A percentile compares a stretch with the other conserved stretches of the same genome.
phyloP scores from a whole-genome alignment of 2,329 filamentous ascomycete genomes.

The Ramularia endophylla region DNA sequence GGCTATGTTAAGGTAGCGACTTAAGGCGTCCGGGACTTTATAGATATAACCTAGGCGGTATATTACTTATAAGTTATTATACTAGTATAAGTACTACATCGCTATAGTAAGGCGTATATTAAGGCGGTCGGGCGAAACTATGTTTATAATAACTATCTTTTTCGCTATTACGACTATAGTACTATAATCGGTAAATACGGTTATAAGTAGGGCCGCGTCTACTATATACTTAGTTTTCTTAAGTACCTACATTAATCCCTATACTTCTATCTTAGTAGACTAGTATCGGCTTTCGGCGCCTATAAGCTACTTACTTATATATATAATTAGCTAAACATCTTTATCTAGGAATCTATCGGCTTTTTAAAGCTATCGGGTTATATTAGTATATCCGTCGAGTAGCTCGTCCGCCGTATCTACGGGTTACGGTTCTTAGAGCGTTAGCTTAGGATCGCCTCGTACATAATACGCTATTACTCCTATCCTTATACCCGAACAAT shows the following conservation, averaged over 20 bases:
- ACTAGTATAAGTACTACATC: slow-evolving; percentile 1
- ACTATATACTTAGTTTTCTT: slow-evolving; percentile 1
- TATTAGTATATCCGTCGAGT: not conserved
- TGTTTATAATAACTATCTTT: slow-evolving; percentile 1
- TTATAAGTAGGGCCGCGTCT: not conserved
- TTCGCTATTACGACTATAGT: not conserved
- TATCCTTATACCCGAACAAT: not conserved
- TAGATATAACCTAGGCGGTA: slow-evolving; percentile 1
- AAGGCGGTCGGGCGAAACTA: not conserved
- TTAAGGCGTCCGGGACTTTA: slow-evolving; percentile 1
- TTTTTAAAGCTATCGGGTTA: not conserved
- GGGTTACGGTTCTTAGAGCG: not conserved
- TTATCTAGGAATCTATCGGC: not conserved
- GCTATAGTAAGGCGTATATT: not conserved
- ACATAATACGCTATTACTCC: slow-evolving; percentile 1
- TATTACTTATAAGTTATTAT: slow-evolving; percentile 1
- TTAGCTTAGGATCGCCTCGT: not conserved
- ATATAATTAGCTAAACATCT: not conserved
- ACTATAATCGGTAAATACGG: not conserved
- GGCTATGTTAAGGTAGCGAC: not conserved
- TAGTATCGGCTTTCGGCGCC: not conserved
- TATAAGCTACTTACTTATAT: slow-evolving; percentile 1
- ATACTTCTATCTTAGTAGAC: slow-evolving; percentile 1
- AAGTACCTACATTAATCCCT: not conserved
- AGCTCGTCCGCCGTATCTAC: not conserved